phyloP scores from a whole-genome alignment of 2,329 filamentous ascomycete genomes.

The Albifimbria verrucaria region DNA sequence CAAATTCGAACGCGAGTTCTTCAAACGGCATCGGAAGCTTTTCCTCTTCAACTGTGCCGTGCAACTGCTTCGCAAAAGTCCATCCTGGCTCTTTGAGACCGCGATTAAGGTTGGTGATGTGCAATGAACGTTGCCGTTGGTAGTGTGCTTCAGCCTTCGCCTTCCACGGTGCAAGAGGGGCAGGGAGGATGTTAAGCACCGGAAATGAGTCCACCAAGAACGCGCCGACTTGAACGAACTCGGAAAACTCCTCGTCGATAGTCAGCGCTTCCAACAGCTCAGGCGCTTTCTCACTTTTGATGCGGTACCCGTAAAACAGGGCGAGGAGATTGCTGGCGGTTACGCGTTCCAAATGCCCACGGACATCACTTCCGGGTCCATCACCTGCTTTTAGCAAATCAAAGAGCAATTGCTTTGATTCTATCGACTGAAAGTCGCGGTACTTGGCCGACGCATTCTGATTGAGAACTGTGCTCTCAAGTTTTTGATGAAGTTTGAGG shows the following conservation, averaged over 20 bases:
- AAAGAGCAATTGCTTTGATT: constrained; percentile 39
- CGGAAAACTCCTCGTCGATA: constrained; percentile 21
- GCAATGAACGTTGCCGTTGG: constrained; percentile 29
- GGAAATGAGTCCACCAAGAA: constrained; percentile 41
- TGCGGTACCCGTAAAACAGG: constrained; percentile 32
- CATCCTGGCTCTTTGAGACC: constrained; percentile 20
- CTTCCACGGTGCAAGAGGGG: constrained; percentile 31
- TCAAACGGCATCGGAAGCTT: constrained; percentile 17
- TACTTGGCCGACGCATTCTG: constrained; percentile 29
- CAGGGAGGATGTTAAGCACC: constrained; percentile 35
- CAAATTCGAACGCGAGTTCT: constrained; percentile 30
- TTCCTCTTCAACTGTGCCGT: constrained; percentile 9
- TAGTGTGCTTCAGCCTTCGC: constrained; percentile 25
- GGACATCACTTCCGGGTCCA: constrained; percentile 20
- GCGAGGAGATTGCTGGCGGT: constrained; percentile 34
- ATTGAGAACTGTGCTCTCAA: constrained; percentile 32
- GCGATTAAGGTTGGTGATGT: constrained; percentile 19
- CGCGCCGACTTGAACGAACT: constrained; percentile 24
- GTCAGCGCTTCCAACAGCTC: constrained; percentile 18
- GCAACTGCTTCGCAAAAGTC: constrained; percentile 27
- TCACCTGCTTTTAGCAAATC: constrained; percentile 30
- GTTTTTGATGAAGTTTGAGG: constrained; percentile 34
- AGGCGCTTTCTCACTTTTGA: constrained; percentile 21
- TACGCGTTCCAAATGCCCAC: constrained; percentile 29
- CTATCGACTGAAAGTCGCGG: constrained; percentile 39